Conservation (phyloP, 805 yeast species). For the Hanseniaspora lachancei region DNA sequence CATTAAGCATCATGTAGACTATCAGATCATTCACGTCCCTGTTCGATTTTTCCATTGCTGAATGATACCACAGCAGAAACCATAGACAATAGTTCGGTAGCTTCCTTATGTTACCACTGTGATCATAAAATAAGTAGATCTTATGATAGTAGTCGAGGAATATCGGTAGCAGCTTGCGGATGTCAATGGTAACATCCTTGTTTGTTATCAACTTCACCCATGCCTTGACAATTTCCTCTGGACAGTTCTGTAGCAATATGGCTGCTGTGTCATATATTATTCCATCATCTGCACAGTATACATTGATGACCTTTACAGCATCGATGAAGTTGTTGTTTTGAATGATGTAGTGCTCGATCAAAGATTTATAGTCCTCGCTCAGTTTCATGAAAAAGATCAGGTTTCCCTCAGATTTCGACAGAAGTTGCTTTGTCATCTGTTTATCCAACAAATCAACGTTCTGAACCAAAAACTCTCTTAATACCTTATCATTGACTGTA, state of each 20-base stretch:
- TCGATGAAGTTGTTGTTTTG: slow-evolving; percentile 56
- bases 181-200: slow-evolving; percentile 35
- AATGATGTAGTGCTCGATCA: slow-evolving; percentile 50
- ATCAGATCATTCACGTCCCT: slow-evolving; percentile 54
- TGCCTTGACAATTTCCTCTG: slow-evolving; percentile 56
- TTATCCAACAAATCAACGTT: slow-evolving; percentile 28
- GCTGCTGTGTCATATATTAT: slow-evolving; percentile 57
- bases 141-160: slow-evolving; percentile 53
- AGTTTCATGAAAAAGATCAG: slow-evolving; percentile 55
- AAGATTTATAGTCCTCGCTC: slow-evolving; percentile 54
- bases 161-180: slow-evolving; percentile 60
- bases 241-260: slow-evolving; percentile 51
- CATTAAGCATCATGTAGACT: slow-evolving; percentile 47
- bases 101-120: not conserved
- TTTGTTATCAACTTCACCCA: slow-evolving; percentile 49
- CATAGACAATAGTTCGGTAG: not conserved
- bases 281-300: slow-evolving; percentile 33
- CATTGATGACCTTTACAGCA: slow-evolving; percentile 47
- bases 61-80: slow-evolving; percentile 11
- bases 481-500: not conserved
- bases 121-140: slow-evolving; percentile 34
- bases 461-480: slow-evolving; percentile 18
- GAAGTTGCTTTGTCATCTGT: slow-evolving; percentile 54
- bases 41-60: slow-evolving; percentile 26
- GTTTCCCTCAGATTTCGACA: slow-evolving; percentile 55